These are phyloP conservation scores for Microthyrium microscopicum DNA, from an alignment of 2,329 filamentous ascomycete species.

Conservation along the genomic window DNA sequence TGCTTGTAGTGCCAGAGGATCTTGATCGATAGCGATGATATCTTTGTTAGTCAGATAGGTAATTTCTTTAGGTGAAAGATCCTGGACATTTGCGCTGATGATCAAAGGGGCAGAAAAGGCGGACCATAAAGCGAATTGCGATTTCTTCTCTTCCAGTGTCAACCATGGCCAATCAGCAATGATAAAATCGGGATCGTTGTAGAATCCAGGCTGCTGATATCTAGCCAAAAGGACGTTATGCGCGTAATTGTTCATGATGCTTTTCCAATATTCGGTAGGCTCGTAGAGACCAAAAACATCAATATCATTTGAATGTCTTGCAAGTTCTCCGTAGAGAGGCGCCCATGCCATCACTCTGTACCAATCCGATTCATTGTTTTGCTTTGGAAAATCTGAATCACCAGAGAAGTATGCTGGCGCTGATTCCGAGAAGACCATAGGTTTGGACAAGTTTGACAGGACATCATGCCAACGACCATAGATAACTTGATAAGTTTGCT, in stretches of 20 bases:
- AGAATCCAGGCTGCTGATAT: slow-evolving; percentile 22
- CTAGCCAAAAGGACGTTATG: slow-evolving; percentile 26
- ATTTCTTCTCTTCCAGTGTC: slow-evolving; percentile 25
- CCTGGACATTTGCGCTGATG: no score
- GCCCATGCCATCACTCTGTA: slow-evolving; percentile 30
- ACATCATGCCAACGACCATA: slow-evolving; percentile 29
- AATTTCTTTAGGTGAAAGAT: slow-evolving; percentile 21
- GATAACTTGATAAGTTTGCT: no score
- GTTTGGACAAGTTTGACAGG: slow-evolving; percentile 19
- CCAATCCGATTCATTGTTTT: slow-evolving; percentile 26
- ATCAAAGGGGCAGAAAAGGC: no score
- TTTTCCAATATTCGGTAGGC: slow-evolving; percentile 27
- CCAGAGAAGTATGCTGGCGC: slow-evolving; percentile 29
- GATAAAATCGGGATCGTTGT: slow-evolving; percentile 28
- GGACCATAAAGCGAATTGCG: no score
- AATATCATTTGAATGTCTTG: slow-evolving; percentile 28
- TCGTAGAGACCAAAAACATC: slow-evolving; percentile 24
- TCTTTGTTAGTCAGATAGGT: slow-evolving; percentile 24
- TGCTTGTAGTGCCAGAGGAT: slow-evolving; percentile 26
- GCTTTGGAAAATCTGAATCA: slow-evolving; percentile 12
- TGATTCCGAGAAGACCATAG: slow-evolving; percentile 29
- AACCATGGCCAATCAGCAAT: slow-evolving; percentile 29
- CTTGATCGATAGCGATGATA: slow-evolving; percentile 28
- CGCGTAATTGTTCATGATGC: slow-evolving; percentile 32
- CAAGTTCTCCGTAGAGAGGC: slow-evolving; percentile 24